These are phyloP conservation scores for Amanita fuliginea DNA, from an alignment of 768 basidiomycete species.

Conservation along the genomic window DNA sequence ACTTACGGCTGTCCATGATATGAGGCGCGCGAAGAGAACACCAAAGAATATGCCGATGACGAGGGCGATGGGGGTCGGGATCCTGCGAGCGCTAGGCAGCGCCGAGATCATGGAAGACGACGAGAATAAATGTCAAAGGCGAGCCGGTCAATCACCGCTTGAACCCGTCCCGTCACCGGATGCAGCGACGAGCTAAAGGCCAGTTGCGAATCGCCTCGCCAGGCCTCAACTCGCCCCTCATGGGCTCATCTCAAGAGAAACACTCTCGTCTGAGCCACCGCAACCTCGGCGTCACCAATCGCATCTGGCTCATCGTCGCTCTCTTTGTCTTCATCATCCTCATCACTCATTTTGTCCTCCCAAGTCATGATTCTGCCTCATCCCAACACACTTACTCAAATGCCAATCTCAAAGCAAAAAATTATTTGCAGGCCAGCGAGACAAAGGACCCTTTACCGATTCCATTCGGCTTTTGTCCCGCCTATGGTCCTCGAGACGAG, in stretches of 20 bases:
- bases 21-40: slow-evolving; percentile 39
- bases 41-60: slow-evolving; percentile 54
- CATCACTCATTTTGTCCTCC: slow-evolving; percentile 46
- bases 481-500: slow-evolving; percentile 73
- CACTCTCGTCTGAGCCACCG: slow-evolving; percentile 44
- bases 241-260: slow-evolving; percentile 31
- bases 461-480: slow-evolving; percentile 90
- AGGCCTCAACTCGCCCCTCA: background rate
- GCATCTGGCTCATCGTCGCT: slow-evolving; percentile 54
- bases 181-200: slow-evolving; percentile 4
- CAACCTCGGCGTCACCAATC: slow-evolving; percentile 52
- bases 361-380: slow-evolving; percentile 19
- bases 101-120: background rate
- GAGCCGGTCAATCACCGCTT: background rate
- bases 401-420: slow-evolving; percentile 52
- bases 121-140: background rate
- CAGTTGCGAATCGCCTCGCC: slow-evolving; percentile 5
- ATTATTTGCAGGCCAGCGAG: slow-evolving; percentile 59
- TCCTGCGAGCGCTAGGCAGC: slow-evolving; percentile 24
- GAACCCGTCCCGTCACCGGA: background rate
- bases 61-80: slow-evolving; percentile 46
- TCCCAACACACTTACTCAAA: slow-evolving; percentile 24
- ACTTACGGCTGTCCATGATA: slow-evolving; percentile 35
- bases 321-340: slow-evolving; percentile 43
- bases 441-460: slow-evolving; percentile 36